Percentiles rank a stretch among this genome's conserved stretches.
Conservation (phyloP, 345 rosid genomes). For the Aethionema arabicum region DNA sequence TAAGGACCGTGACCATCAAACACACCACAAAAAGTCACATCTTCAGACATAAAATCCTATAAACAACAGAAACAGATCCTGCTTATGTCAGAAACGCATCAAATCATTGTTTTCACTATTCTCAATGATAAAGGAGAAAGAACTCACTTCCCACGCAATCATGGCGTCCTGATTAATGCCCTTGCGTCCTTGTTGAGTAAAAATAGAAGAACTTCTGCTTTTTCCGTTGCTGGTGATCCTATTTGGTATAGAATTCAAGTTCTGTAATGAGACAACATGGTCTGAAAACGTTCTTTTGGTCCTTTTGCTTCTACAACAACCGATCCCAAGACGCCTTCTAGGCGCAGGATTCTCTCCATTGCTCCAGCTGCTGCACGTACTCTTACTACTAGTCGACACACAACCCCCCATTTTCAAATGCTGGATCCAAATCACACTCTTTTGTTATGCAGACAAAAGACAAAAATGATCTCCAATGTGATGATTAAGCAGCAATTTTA, state of each 20-base stretch:
- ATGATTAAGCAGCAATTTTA: slow-evolving; percentile 40
- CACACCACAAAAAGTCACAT: slow-evolving; percentile 88
- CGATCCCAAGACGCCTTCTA: slow-evolving; percentile 46
- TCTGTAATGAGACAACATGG: slow-evolving; percentile 53
- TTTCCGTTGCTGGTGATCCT: slow-evolving; percentile 77
- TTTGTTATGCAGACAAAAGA: slow-evolving; percentile 27
- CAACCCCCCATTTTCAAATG: slow-evolving; percentile 80
- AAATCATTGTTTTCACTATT: not conserved
- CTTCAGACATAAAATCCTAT: slow-evolving; percentile 70
- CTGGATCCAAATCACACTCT: not conserved
- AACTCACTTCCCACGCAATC: slow-evolving; percentile 98
- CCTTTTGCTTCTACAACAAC: slow-evolving; percentile 53
- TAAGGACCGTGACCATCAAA: slow-evolving; percentile 99
- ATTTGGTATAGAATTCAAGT: slow-evolving; percentile 67
- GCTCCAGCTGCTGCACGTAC: slow-evolving; percentile 81
- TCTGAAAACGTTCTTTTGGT: slow-evolving; percentile 75
- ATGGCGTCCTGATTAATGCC: slow-evolving; percentile 98
- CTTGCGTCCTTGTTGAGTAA: slow-evolving; percentile 98
- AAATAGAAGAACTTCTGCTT: slow-evolving; percentile 83
- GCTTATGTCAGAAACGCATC: not conserved
- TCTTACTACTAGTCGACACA: slow-evolving; percentile 82
- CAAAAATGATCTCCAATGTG: slow-evolving; percentile 41
- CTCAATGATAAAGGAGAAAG: slow-evolving; percentile 10
- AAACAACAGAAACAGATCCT: not conserved
- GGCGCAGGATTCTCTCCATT: slow-evolving; percentile 58